phyloP scores from a whole-genome alignment of 78 protist species.

The Cavenderia fasciculata region DNA sequence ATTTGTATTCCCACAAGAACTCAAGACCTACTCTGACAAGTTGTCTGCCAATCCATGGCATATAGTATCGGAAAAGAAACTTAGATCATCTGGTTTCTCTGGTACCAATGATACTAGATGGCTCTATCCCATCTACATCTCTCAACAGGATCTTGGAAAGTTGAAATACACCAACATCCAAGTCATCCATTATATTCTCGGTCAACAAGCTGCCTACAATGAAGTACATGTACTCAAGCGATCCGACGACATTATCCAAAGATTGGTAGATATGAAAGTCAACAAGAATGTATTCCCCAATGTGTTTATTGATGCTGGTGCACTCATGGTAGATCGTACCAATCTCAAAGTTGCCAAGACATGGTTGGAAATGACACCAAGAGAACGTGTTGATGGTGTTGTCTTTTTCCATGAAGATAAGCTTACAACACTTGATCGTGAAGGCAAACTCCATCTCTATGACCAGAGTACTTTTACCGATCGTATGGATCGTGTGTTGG shows the following conservation, averaged over 20 bases:
- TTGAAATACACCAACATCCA: constrained; percentile 8
- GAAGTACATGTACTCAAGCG: neutral
- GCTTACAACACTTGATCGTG: neutral
- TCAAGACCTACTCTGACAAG: neutral
- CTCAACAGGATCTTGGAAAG: neutral
- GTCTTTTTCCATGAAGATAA: neutral
- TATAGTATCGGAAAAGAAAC: neutral
- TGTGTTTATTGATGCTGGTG: constrained; percentile 35
- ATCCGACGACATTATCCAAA: no score
- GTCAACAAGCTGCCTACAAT: neutral
- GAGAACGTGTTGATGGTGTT: neutral
- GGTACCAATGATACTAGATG: constrained; percentile 9
- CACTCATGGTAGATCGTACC: constrained; percentile 1
- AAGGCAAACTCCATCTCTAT: neutral
- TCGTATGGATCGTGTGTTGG: neutral
- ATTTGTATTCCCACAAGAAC: constrained; percentile 9
- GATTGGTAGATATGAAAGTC: neutral
- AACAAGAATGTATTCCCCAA: neutral
- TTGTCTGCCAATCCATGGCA: constrained; percentile 11
- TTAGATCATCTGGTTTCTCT: neutral
- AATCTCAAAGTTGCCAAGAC: constrained; percentile 11
- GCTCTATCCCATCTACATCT: neutral
- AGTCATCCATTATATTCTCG: neutral
- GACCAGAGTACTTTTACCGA: neutral
- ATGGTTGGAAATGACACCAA: neutral